Conservation (phyloP, 805 yeast genomes). For the Wickerhamiella nectarea region DNA sequence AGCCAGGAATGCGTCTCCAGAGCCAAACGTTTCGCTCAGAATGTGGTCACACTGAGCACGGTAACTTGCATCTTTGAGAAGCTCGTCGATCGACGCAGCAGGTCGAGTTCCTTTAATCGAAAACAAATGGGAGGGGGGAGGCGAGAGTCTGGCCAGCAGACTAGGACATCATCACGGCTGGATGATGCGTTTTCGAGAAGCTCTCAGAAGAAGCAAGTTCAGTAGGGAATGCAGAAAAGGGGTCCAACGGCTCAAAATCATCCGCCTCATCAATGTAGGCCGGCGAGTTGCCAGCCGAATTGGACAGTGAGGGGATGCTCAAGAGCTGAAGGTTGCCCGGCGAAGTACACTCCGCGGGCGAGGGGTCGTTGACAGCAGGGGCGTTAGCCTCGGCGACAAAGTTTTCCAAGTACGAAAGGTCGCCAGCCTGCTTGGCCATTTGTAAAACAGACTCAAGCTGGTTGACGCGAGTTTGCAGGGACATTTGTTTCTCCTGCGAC, state of each 20-base stretch:
- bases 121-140: neutral
- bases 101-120: too few species aligned
- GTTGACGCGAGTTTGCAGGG: conserved; percentile 14
- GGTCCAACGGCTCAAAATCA: conserved; percentile 9
- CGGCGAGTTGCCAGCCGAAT: conserved; percentile 13
- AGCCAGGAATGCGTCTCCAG: conserved; percentile 19
- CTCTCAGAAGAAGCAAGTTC: conserved; percentile 14
- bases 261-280: conserved; percentile 9
- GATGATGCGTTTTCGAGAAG: conserved; percentile 24
- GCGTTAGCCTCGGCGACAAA: neutral
- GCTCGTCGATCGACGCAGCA: conserved; percentile 25
- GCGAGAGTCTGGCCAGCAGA: conserved; percentile 6
- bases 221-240: conserved; percentile 10
- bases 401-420: conserved; percentile 12
- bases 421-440: conserved; percentile 18
- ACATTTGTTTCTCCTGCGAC: conserved; percentile 10
- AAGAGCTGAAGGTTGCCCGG: conserved; percentile 10
- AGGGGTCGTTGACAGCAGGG: neutral
- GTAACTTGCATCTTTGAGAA: conserved; percentile 15
- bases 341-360: conserved; percentile 9
- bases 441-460: conserved; percentile 18
- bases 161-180: conserved; percentile 22
- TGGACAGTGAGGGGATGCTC: conserved; percentile 8
- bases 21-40: conserved; percentile 14
- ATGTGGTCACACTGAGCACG: conserved; percentile 19